Evolutionary conservation across 2,329 filamentous ascomycete genomes (phyloP), one percentile per base, ranked within the genome.

Genomic region (Sporothrix variecibatus): DNA sequence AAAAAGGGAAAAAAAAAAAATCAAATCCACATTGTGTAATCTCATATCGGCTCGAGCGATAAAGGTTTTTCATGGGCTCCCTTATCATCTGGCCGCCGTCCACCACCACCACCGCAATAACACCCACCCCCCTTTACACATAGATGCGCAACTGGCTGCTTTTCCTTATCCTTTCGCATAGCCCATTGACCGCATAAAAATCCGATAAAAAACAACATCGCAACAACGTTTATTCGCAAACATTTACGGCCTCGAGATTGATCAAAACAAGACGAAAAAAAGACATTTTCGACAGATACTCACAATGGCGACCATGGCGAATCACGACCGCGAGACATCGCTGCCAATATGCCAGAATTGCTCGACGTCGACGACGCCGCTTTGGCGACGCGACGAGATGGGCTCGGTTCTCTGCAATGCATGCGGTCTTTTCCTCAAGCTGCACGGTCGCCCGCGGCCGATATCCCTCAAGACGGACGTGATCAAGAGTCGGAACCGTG

Each of bases 391-490:
- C 85, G 96, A 99, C 87, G 96, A 99, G 86, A 90, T 92, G 80
- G 96, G 96, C 78, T 93, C 94, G 0, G 95, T 99, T 51, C 92
- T 99, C 71, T 99, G 96, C 90, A 99, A 99, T 85, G 96, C 96
- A 80, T 99, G 96, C 84, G 96, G 96, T 75, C 89, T 99, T 74
- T 99, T 98, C 84, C 89, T 98, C 80, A 99, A 99, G 88, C 88
- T 99, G 78, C 96, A 99, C 82, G 95, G 95, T 77, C 93, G 95
- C 34, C 91, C 96, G 75, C 92, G 96, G 73, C 96, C 96, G 78
- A 98, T 97, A 82, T 97, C 94, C 79, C 89, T 99, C 79, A 99
- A 99, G 88, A 98, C 96, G 68, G 96, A 99, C 86, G 95, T 98
- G 78, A 99, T 99, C 86, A 99, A 99, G 87, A 98, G 95, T 86